These are phyloP conservation scores for Chaetomiaceae sp. DNA, from an alignment of 2,329 filamentous ascomycete genomes.

Conservation along the genomic window DNA sequence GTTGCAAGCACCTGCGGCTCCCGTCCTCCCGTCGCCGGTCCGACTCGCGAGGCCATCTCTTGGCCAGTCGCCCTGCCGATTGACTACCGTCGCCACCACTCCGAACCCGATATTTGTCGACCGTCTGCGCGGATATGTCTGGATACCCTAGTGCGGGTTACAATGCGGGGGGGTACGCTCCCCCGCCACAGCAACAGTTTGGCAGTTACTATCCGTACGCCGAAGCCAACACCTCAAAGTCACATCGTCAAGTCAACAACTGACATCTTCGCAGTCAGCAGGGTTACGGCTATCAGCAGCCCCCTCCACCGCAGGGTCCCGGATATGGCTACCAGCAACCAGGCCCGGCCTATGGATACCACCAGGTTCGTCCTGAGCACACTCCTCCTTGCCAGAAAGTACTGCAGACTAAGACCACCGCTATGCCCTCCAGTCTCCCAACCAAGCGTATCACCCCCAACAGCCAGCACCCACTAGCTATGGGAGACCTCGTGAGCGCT, in stretches of 20 bases:
- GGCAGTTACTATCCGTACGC: slow-evolving; percentile 47
- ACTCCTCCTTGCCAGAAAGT: slow-evolving; percentile 1
- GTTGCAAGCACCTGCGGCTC: neutral
- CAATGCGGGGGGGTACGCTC: slow-evolving; percentile 40
- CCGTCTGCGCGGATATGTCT: slow-evolving; percentile 43
- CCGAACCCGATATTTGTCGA: neutral
- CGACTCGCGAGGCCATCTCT: slow-evolving; percentile 6
- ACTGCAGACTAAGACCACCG: slow-evolving; percentile 17
- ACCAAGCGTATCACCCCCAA: slow-evolving; percentile 39
- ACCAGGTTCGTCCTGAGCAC: slow-evolving; percentile 29
- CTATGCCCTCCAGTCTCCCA: slow-evolving; percentile 26
- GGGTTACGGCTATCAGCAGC: slow-evolving; percentile 44
- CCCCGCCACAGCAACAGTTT: slow-evolving; percentile 39
- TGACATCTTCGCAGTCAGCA: slow-evolving; percentile 13
- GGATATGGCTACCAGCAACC: slow-evolving; percentile 43
- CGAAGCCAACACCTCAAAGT: slow-evolving; percentile 18
- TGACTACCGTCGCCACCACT: neutral
- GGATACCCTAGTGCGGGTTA: slow-evolving; percentile 54
- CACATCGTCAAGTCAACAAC: slow-evolving; percentile 13
- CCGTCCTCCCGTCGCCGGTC: neutral
- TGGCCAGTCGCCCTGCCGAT: slow-evolving; percentile 6
- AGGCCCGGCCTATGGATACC: slow-evolving; percentile 34
- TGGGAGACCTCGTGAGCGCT: slow-evolving; percentile 42
- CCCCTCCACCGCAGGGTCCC: slow-evolving; percentile 32
- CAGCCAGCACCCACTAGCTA: slow-evolving; percentile 38